Percentiles rank a stretch among this genome's conserved stretches.
phyloP scores from a whole-genome alignment of 305 asterid genomes.

The Nicotiana rustica region DNA sequence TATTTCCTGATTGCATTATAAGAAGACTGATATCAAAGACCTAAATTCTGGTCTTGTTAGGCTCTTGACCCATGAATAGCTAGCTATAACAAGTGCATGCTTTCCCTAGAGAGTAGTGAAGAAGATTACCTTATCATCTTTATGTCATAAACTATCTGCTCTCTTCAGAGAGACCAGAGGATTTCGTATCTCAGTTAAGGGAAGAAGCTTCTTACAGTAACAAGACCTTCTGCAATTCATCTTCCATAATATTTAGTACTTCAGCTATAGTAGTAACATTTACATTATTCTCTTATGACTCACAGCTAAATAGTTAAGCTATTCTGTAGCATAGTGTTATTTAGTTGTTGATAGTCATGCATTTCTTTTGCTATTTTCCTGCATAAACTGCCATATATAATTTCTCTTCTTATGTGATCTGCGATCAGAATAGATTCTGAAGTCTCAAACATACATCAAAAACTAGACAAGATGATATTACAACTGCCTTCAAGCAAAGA shows the following conservation, averaged over 20 bases:
- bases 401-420: conserved; percentile 57
- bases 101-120: neutral
- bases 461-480: conserved; percentile 61
- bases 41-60: neutral
- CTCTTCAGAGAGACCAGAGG: neutral
- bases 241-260: neutral
- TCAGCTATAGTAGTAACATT: conserved; percentile 10
- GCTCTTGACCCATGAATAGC: conserved; percentile 20
- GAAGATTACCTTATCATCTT: conserved; percentile 28
- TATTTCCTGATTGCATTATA: neutral
- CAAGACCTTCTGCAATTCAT: conserved; percentile 15
- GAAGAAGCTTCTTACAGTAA: conserved; percentile 4
- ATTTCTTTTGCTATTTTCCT: conserved; percentile 31
- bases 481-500: conserved; percentile 55
- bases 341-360: conserved; percentile 26
- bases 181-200: neutral
- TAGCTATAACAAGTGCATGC: neutral
- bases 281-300: neutral
- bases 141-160: conserved; percentile 15
- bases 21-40: conserved; percentile 10
- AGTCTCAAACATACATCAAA: conserved; percentile 74
- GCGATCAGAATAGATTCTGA: conserved; percentile 98
- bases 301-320: conserved; percentile 23
- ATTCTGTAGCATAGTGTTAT: neutral
- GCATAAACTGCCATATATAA: conserved; percentile 43